phyloP scores from a whole-genome alignment of 257 asterid species.

The Echium plantagineum region DNA sequence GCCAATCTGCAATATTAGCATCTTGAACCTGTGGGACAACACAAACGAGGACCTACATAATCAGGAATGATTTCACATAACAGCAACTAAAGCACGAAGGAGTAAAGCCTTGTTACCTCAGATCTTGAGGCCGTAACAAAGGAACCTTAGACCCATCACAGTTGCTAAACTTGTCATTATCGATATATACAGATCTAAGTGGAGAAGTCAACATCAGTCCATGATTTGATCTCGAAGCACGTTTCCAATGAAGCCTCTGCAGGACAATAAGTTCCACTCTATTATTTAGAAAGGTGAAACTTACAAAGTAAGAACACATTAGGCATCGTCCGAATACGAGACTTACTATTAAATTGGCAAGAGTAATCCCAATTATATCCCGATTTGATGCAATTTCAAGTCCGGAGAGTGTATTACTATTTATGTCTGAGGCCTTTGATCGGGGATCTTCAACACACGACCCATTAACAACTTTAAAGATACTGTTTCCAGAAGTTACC shows the following conservation, averaged over 20 bases:
- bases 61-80: conserved; percentile 23
- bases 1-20: conserved; percentile 40
- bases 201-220: conserved; percentile 94
- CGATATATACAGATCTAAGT: conserved; percentile 49
- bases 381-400: conserved; percentile 82
- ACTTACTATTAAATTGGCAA: conserved; percentile 92
- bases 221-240: conserved; percentile 64
- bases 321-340: neutral
- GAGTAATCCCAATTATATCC: conserved; percentile 79
- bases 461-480: conserved; percentile 75
- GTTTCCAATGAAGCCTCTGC: conserved; percentile 98
- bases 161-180: conserved; percentile 35
- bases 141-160: conserved; percentile 41
- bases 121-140: conserved; percentile 80
- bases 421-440: conserved; percentile 84
- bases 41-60: conserved; percentile 20
- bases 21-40: conserved; percentile 52
- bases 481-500: conserved; percentile 72
- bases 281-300: conserved; percentile 4
- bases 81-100: conserved; percentile 8
- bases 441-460: conserved; percentile 84
- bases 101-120: conserved; percentile 42
- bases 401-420: conserved; percentile 65
- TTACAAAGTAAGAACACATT: neutral
- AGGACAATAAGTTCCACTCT: conserved; percentile 12